phyloP scores from a whole-genome alignment of 2,329 filamentous ascomycete species.

The Tolypocladium album region DNA sequence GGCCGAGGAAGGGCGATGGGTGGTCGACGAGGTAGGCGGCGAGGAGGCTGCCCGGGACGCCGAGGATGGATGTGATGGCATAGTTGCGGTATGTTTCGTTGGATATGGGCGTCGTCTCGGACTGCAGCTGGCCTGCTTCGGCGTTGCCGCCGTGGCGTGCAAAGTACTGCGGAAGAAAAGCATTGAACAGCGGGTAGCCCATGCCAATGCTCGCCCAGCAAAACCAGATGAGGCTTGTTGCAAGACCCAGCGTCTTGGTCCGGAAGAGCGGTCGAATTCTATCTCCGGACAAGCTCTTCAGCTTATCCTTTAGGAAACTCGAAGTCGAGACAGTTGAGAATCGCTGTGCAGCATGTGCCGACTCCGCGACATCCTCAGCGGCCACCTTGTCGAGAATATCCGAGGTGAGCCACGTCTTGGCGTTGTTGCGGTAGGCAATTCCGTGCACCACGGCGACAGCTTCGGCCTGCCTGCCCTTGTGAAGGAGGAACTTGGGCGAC shows the following conservation, averaged over 20 bases:
- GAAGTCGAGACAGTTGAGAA: conserved; percentile 12
- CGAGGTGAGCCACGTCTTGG: conserved; percentile 66
- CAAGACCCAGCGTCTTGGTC: conserved; percentile 37
- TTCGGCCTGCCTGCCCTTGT: conserved; percentile 63
- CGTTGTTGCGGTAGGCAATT: conserved; percentile 60
- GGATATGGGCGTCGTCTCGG: conserved; percentile 26
- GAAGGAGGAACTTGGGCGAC: conserved; percentile 75
- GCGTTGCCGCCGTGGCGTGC: conserved; percentile 38
- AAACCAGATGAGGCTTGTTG: conserved; percentile 58
- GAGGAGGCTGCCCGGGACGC: conserved; percentile 66
- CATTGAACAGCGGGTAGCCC: conserved; percentile 82
- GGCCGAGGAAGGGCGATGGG: conserved; percentile 51
- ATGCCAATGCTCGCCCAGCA: conserved; percentile 76
- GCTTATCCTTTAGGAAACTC: conserved; percentile 42
- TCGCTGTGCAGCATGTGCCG: conserved; percentile 7
- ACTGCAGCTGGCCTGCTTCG: conserved; percentile 13
- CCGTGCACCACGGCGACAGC: conserved; percentile 72
- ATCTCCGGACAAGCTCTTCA: conserved; percentile 56
- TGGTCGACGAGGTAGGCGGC: conserved; percentile 63
- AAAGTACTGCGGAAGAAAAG: conserved; percentile 81
- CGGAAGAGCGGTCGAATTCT: conserved; percentile 57
- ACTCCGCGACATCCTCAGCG: conserved; percentile 25
- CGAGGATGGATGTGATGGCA: conserved; percentile 66
- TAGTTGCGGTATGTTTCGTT: conserved; percentile 64
- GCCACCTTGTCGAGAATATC: conserved; percentile 52